Evolutionary conservation across 495 filamentous ascomycete genomes (phyloP).

Genomic region (Pyronema domesticum): DNA sequence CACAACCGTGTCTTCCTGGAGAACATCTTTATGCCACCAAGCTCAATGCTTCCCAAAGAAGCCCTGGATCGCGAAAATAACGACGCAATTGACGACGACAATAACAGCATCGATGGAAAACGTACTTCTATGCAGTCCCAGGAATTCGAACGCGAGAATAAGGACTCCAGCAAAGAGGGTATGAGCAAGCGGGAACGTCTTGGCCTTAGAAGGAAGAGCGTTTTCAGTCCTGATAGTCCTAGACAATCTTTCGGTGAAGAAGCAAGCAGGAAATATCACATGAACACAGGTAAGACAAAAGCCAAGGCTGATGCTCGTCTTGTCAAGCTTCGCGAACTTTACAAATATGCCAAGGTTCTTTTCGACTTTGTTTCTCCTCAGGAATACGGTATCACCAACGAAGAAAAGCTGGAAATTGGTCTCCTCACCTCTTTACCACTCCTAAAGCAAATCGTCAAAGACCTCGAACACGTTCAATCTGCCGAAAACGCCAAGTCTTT

Average conservation of each 20-base stretch:
- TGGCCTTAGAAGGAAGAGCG: slow-evolving; percentile 14
- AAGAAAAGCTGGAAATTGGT: slow-evolving; percentile 93
- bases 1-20: slow-evolving; percentile 96
- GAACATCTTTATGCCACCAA: slow-evolving; percentile 83
- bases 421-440: slow-evolving; percentile 82
- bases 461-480: slow-evolving; percentile 94
- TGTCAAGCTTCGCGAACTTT: slow-evolving; percentile 75
- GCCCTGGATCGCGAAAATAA: slow-evolving; percentile 20
- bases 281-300: slow-evolving; percentile 56
- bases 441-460: slow-evolving; percentile 85
- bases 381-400: slow-evolving; percentile 87
- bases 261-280: slow-evolving; percentile 31
- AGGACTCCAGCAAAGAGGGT: background rate
- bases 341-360: slow-evolving; percentile 77
- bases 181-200: slow-evolving; percentile 15
- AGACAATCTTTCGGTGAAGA: slow-evolving; percentile 13
- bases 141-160: background rate
- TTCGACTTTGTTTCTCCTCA: slow-evolving; percentile 98
- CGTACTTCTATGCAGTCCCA: background rate
- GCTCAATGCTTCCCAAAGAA: slow-evolving; percentile 47
- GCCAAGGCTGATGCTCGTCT: slow-evolving; percentile 71
- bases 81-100: slow-evolving; percentile 24
- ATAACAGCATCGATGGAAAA: background rate
- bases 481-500: slow-evolving; percentile 84
- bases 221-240: slow-evolving; percentile 6